Conservation (phyloP, 2,329 filamentous ascomycete genomes). For the Paracoccidioides brasiliensis region DNA sequence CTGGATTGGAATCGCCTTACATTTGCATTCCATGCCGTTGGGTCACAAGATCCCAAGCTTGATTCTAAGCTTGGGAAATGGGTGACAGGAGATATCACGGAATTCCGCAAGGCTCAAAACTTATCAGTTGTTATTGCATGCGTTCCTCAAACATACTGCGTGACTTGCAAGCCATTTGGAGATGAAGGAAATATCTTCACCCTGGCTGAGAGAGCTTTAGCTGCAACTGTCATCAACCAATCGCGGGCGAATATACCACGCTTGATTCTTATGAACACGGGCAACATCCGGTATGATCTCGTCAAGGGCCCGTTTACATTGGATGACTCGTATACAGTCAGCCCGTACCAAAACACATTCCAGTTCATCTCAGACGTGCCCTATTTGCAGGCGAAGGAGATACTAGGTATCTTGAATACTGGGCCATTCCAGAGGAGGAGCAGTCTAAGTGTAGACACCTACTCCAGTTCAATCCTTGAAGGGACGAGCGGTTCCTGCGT, state of each 20-base stretch:
- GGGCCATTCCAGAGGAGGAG: slow-evolving; percentile 18
- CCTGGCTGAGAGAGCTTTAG: slow-evolving; percentile 39
- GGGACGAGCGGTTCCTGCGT: slow-evolving; percentile 7
- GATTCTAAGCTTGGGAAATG: slow-evolving; percentile 37
- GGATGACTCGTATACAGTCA: slow-evolving; percentile 19
- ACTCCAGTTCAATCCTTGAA: slow-evolving; percentile 6
- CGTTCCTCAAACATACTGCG: slow-evolving; percentile 46
- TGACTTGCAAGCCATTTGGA: slow-evolving; percentile 39
- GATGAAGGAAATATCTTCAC: slow-evolving; percentile 43
- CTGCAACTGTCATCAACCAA: slow-evolving; percentile 39
- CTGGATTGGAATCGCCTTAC: slow-evolving; percentile 57
- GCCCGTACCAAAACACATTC: slow-evolving; percentile 20
- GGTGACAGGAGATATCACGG: slow-evolving; percentile 39
- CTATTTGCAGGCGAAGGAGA: slow-evolving; percentile 18
- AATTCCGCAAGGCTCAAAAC: slow-evolving; percentile 40
- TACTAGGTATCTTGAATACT: slow-evolving; percentile 17
- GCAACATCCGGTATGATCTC: slow-evolving; percentile 48
- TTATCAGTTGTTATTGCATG: slow-evolving; percentile 47
- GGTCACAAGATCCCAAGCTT: slow-evolving; percentile 35
- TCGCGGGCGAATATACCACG: slow-evolving; percentile 39
- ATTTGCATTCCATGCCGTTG: slow-evolving; percentile 49
- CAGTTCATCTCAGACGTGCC: slow-evolving; percentile 20
- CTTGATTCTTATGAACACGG: slow-evolving; percentile 48
- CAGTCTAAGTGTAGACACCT: slow-evolving; percentile 6
- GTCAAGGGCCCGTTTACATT: slow-evolving; percentile 50